Evolutionary conservation across 2,329 filamentous ascomycete genomes (phyloP).

Genomic region (Phoma sp.): DNA sequence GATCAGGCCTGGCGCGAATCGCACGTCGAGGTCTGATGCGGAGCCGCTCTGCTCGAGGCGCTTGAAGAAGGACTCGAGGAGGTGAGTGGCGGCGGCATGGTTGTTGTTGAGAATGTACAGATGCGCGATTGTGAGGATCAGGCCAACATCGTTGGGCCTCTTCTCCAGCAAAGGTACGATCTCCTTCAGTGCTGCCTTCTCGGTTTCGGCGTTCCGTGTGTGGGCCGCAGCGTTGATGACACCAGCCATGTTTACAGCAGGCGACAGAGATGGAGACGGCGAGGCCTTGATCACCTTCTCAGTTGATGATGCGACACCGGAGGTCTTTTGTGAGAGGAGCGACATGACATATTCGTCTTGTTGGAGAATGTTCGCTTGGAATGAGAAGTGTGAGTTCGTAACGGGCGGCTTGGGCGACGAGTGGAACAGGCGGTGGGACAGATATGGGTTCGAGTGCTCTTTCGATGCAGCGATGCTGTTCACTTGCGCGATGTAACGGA

Average conservation of each 20-base stretch:
- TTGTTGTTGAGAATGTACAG: slow-evolving; percentile 77
- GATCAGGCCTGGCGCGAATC: slow-evolving; percentile 84
- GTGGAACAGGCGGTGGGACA: slow-evolving; percentile 67
- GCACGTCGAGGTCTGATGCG: slow-evolving; percentile 67
- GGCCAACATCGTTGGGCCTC: slow-evolving; percentile 78
- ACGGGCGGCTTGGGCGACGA: slow-evolving; percentile 59
- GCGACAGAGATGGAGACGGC: slow-evolving; percentile 53
- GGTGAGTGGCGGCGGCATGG: slow-evolving; percentile 72
- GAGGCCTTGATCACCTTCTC: slow-evolving; percentile 56
- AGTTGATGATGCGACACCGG: slow-evolving; percentile 66
- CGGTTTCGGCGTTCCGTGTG: slow-evolving; percentile 63
- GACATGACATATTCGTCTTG: slow-evolving; percentile 70
- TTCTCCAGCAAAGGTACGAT: slow-evolving; percentile 73
- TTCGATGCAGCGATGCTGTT: slow-evolving; percentile 63
- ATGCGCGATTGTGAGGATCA: slow-evolving; percentile 80
- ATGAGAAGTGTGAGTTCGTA: slow-evolving; percentile 72
- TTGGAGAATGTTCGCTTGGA: slow-evolving; percentile 67
- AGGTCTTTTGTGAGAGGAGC: slow-evolving; percentile 70
- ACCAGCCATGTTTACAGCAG: slow-evolving; percentile 62
- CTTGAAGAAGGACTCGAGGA: slow-evolving; percentile 77
- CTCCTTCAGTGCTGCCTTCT: slow-evolving; percentile 71
- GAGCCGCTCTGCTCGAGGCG: slow-evolving; percentile 68
- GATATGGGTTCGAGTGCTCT: slow-evolving; percentile 67
- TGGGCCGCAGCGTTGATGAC: slow-evolving; percentile 77
- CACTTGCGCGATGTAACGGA: slow-evolving; percentile 69